Evolutionary conservation across 1,284 basidiomycete species (phyloP), one percentile per base, ranked within the genome.

Genomic region (Marasmius oreades): DNA sequence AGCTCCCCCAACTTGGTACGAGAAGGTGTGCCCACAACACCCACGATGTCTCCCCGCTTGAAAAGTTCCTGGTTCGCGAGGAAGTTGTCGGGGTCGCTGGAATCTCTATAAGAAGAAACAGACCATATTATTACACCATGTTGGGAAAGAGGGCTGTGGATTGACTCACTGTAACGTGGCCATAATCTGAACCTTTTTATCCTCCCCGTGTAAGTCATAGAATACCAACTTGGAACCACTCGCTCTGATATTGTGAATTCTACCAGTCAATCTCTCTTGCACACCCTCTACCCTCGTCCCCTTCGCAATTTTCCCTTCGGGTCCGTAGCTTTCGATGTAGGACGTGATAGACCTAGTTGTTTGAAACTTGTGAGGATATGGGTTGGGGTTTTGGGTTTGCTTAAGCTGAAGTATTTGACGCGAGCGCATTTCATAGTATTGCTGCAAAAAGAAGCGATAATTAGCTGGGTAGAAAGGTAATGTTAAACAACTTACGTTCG

Each of bases 331-430:
- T 14, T 81, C 72, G 69, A 98, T 86, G 74, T 89, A 99, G 12
- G 77, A 69, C 16, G 85, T 77, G 66, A 99, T 79, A n/a, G 91
- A 92, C 61, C 77, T 78, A 50, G 89, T 79, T 44, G 97, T 95
- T 66, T 97, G 74, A 78, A 99, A 99, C 84, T 99, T 99, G 87
- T 99, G 97, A 20, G 97, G 96, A 78, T 99, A 99, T 2, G 97
- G 96, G 70, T 96, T 93, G 5, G 93, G 94, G 31, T 84, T 74
- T 71, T 90, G 88, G 48, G 92, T 90, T 70, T 90, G 82, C 71
- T 94, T 89, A 59, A 99, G 82, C 65, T 87, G 86, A 64, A 88
- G 84, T 66, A 99, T 95, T 66, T 92, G 87, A 57, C 94, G 85
- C 50, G 88, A 91, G 64, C 97, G 88, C 62, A 95, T 79, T 72